Conservation (phyloP, 1,284 basidiomycete genomes). For the Amylostereum areolatum region DNA sequence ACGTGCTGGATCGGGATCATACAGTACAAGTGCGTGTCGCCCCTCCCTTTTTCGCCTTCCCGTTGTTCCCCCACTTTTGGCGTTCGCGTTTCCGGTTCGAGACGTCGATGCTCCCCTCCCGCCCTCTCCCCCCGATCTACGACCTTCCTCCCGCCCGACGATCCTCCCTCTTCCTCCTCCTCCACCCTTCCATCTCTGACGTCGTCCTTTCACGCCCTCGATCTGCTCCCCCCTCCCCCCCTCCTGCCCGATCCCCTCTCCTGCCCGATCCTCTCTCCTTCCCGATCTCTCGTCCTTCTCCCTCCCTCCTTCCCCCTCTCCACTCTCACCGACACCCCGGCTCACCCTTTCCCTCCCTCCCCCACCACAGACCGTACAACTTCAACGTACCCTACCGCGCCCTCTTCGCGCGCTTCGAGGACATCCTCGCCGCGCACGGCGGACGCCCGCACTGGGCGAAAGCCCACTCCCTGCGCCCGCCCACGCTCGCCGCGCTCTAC, state of each 20-base stretch:
- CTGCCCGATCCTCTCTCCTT: too few relatives aligned
- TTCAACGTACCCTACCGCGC: constrained; percentile 81
- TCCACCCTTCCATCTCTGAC: too few relatives aligned
- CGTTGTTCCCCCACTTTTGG: background rate
- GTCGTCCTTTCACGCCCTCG: too few relatives aligned
- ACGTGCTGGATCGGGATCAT: constrained; percentile 97
- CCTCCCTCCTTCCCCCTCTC: background rate
- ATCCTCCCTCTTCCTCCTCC: too few relatives aligned
- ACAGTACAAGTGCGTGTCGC: constrained; percentile 76
- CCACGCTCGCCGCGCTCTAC: constrained; percentile 66
- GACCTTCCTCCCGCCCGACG: too few relatives aligned
- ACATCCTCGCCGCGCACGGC: constrained; percentile 64
- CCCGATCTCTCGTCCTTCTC: too few relatives aligned
- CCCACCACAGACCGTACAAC: constrained; percentile 73
- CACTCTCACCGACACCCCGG: background rate
- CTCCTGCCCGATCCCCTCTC: too few relatives aligned
- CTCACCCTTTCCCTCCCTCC: background rate
- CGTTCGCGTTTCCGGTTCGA: too few relatives aligned
- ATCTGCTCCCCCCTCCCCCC: too few relatives aligned
- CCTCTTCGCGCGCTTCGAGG: constrained; percentile 79
- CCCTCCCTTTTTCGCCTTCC: constrained; percentile 7
- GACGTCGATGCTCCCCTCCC: too few relatives aligned
- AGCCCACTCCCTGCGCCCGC: constrained; percentile 73
- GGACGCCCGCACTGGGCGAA: constrained; percentile 99
- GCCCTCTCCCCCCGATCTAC: too few relatives aligned